A percentile compares a stretch with the other conserved stretches of the same genome.
These are phyloP conservation scores for Gentiana macrophylla DNA, from an alignment of 257 asterid species.

Conservation along the genomic window DNA sequence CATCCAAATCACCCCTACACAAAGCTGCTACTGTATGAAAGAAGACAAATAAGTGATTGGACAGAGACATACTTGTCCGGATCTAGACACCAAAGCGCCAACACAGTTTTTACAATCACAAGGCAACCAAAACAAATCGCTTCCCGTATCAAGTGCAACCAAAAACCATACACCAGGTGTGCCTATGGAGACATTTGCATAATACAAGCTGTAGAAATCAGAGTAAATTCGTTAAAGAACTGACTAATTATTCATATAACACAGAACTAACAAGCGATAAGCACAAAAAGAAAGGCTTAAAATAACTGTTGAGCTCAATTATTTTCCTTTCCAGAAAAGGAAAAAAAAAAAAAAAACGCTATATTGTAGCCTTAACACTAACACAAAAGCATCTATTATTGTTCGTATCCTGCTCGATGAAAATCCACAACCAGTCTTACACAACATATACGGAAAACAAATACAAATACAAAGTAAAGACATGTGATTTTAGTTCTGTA, in stretches of 20 bases:
- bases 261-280: too few relatives aligned
- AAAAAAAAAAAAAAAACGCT: too few relatives aligned
- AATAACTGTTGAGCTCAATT: too few relatives aligned
- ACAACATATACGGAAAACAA: neutral
- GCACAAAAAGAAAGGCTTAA: too few relatives aligned
- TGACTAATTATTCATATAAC: neutral
- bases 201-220: conserved; percentile 60
- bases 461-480: neutral
- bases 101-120: conserved; percentile 67
- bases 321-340: neutral
- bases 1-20: neutral
- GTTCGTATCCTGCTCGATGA: too few relatives aligned
- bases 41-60: neutral
- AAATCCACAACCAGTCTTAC: neutral
- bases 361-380: neutral
- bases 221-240: neutral
- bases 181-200: conserved; percentile 73
- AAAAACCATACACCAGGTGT: conserved; percentile 51
- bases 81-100: conserved; percentile 30
- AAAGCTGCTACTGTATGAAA: neutral
- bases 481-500: neutral
- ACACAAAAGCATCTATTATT: too few relatives aligned
- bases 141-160: conserved; percentile 98
- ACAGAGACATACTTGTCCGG: conserved; percentile 37
- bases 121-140: conserved; percentile 95